Conservation (phyloP, 1,284 basidiomycete genomes). For the Coriolopsis trogii region DNA sequence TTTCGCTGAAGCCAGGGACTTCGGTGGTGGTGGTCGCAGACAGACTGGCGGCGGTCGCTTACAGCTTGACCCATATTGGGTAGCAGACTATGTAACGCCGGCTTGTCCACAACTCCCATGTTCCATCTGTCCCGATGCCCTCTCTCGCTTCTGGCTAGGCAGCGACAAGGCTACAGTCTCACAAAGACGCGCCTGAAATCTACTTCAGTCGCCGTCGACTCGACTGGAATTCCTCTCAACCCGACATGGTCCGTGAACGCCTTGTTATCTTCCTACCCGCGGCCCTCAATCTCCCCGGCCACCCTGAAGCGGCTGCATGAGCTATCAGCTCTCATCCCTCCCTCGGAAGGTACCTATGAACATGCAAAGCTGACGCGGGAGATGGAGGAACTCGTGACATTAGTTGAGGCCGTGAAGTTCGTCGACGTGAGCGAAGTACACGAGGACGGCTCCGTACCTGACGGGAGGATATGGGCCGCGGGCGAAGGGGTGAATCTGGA, state of each 20-base stretch:
- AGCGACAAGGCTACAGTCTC: not conserved
- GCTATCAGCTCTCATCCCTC: constrained; percentile 70
- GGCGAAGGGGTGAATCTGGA: constrained; percentile 39
- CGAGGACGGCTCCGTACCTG: constrained; percentile 37
- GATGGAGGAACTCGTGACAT: constrained; percentile 67
- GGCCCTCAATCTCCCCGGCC: constrained; percentile 55
- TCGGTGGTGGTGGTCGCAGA: constrained; percentile 17
- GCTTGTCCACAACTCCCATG: constrained; percentile 14
- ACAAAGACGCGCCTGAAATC: constrained; percentile 1
- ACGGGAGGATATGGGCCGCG: constrained; percentile 48
- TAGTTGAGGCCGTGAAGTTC: constrained; percentile 78
- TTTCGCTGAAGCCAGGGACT: constrained; percentile 2
- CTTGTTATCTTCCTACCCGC: constrained; percentile 74
- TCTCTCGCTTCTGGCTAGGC: not conserved
- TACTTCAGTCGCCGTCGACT: constrained; percentile 44
- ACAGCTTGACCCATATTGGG: constrained; percentile 18
- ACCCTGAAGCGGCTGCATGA: constrained; percentile 66
- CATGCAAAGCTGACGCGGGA: constrained; percentile 53
- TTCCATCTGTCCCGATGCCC: constrained; percentile 8
- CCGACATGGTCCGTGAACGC: constrained; percentile 80
- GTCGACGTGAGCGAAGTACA: constrained; percentile 45
- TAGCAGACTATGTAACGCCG: not conserved
- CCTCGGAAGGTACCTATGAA: constrained; percentile 53
- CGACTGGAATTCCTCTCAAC: constrained; percentile 58
- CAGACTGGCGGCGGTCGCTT: constrained; percentile 4